Percentiles rank a stretch among this genome's conserved stretches.
phyloP scores from a whole-genome alignment of 345 rosid species.

The Aquilaria malaccensis region DNA sequence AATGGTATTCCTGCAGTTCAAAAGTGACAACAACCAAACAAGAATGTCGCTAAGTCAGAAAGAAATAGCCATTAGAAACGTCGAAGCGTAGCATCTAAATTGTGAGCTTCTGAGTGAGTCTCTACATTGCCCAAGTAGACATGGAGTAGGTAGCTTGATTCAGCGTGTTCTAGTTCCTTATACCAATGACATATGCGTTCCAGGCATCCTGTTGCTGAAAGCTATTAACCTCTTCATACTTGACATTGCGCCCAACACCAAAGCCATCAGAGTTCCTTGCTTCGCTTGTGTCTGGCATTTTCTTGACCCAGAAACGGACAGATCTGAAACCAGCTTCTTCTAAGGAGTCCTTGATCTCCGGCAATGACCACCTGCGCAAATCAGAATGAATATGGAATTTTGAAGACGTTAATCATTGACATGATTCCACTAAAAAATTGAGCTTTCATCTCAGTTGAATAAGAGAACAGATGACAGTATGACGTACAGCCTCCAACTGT shows the following conservation, averaged over 20 bases:
- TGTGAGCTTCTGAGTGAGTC: too few species aligned
- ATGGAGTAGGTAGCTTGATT: background rate
- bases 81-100: too few species aligned
- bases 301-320: conserved; percentile 77
- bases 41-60: too few species aligned
- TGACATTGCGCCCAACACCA: conserved; percentile 55
- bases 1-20: too few species aligned
- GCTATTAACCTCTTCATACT: conserved; percentile 61
- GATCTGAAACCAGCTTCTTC: conserved; percentile 81
- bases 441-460: background rate
- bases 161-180: conserved; percentile 13
- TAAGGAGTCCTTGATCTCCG: conserved; percentile 83
- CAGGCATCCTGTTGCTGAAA: conserved; percentile 81
- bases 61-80: too few species aligned
- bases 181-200: conserved; percentile 86
- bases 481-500: conserved; percentile 89
- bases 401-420: background rate
- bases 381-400: background rate
- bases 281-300: conserved; percentile 68
- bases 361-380: conserved; percentile 70
- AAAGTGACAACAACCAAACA: too few species aligned
- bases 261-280: conserved; percentile 58
- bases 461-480: background rate
- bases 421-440: background rate
- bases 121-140: too few species aligned